phyloP scores from a whole-genome alignment of 2,329 filamentous ascomycete genomes.

The Stromatinia cepivora region DNA sequence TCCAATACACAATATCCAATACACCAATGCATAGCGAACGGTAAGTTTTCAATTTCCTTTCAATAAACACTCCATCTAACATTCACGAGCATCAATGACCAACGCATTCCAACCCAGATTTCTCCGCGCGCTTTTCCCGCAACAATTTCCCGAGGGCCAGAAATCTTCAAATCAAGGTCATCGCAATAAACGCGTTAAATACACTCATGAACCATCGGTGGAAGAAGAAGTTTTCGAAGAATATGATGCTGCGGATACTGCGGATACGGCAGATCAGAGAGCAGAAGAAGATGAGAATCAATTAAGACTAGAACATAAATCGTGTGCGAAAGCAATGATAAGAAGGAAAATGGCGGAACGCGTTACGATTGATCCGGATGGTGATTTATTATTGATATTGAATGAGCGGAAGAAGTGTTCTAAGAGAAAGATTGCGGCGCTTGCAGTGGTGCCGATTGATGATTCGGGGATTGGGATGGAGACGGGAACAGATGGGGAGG shows the following conservation, averaged over 20 bases:
- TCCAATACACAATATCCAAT: not conserved
- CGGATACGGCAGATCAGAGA: not conserved
- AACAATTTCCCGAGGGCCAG: not conserved
- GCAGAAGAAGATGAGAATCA: not conserved
- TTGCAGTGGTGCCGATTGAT: not conserved
- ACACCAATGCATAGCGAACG: constrained; percentile 17
- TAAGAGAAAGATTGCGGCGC: not conserved
- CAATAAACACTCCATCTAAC: not conserved
- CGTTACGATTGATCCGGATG: constrained; percentile 15
- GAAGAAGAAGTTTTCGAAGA: not conserved
- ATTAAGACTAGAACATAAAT: constrained; percentile 16
- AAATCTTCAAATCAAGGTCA: not conserved
- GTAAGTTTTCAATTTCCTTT: not conserved
- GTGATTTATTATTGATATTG: constrained; percentile 13
- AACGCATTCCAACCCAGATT: constrained; percentile 14
- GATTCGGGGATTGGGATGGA: constrained; percentile 18
- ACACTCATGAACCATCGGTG: not conserved
- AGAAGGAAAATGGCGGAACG: constrained; percentile 16
- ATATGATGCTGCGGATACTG: not conserved
- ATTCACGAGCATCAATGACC: constrained; percentile 9
- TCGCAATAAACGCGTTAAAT: constrained; percentile 18
- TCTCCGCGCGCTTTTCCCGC: constrained; percentile 19
- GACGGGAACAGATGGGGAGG: not conserved
- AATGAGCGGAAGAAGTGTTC: not conserved
- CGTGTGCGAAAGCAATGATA: not conserved